Conservation (phyloP, 495 filamentous ascomycete genomes). For the Acidomyces sp. region DNA sequence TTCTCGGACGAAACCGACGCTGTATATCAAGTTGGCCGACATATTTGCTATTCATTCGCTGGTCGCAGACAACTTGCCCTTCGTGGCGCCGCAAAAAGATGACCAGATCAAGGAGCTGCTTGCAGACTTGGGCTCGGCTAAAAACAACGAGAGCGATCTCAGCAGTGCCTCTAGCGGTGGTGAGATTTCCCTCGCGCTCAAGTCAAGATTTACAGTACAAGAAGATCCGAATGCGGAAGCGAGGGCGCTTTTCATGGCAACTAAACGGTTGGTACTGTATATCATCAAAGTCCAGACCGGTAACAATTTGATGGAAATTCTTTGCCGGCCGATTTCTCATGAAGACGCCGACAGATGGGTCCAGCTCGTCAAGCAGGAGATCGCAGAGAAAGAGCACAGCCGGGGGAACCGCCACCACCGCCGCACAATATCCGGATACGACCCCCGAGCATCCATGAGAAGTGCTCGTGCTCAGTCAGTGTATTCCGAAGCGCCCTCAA, state of each 20-base stretch:
- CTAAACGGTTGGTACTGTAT: slow-evolving; percentile 91
- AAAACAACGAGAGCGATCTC: slow-evolving; percentile 89
- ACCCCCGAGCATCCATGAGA: slow-evolving; percentile 28
- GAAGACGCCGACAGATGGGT: slow-evolving; percentile 90
- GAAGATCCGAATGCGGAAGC: slow-evolving; percentile 76
- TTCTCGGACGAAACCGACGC: slow-evolving; percentile 82
- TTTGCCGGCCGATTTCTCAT: slow-evolving; percentile 71
- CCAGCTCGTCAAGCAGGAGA: slow-evolving; percentile 68
- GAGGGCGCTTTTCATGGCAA: slow-evolving; percentile 92
- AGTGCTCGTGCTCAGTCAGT: slow-evolving; percentile 39
- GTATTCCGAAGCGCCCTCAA: slow-evolving; percentile 62
- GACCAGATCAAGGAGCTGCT: slow-evolving; percentile 86
- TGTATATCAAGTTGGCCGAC: slow-evolving; percentile 97
- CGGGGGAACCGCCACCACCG: slow-evolving; percentile 34
- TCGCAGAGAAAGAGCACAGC: slow-evolving; percentile 36
- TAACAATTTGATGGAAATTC: slow-evolving; percentile 82
- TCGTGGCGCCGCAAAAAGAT: slow-evolving; percentile 64
- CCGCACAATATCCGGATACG: slow-evolving; percentile 9
- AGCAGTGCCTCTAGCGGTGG: slow-evolving; percentile 55
- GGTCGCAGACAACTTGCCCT: slow-evolving; percentile 61
- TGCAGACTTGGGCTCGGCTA: slow-evolving; percentile 84
- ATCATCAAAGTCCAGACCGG: slow-evolving; percentile 94
- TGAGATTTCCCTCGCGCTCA: slow-evolving; percentile 84
- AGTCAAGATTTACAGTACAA: slow-evolving; percentile 18
- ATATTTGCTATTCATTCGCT: slow-evolving; percentile 93